phyloP scores from a whole-genome alignment of 176 grass and related monocot species.

The Luzula sylvatica region DNA sequence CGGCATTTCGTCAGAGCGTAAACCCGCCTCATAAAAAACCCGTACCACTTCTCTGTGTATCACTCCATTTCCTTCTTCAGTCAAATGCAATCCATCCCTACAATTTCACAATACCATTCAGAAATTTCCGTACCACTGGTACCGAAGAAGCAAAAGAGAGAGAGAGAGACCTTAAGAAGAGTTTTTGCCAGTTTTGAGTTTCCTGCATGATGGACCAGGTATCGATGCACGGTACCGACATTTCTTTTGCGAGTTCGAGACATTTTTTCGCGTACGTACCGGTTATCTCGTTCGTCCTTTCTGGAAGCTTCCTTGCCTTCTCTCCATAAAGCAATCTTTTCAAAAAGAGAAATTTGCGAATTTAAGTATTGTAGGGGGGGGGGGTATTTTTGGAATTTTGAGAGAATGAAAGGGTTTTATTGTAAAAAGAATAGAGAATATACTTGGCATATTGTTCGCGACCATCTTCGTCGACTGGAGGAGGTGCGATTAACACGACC shows the following conservation, averaged over 20 bases:
- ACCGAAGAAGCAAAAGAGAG: not conserved
- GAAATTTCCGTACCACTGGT: not conserved
- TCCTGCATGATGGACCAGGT: constrained; percentile 83
- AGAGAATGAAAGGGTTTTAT: not conserved
- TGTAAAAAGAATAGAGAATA: constrained; percentile 2
- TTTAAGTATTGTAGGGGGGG: no score
- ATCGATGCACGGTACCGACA: constrained; percentile 56
- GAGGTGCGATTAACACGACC: constrained; percentile 69
- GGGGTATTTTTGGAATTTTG: no score
- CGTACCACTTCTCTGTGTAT: constrained; percentile 51
- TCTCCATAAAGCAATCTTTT: constrained; percentile 53
- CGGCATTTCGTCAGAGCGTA: constrained; percentile 49
- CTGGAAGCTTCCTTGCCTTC: constrained; percentile 44
- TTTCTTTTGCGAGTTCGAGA: constrained; percentile 59
- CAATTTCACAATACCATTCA: constrained; percentile 10
- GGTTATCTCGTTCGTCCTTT: constrained; percentile 84
- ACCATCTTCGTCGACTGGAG: constrained; percentile 67
- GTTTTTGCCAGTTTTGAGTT: constrained; percentile 45
- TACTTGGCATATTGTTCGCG: constrained; percentile 69
- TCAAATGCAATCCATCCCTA: constrained; percentile 73
- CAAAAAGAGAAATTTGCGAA: not conserved
- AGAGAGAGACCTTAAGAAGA: constrained; percentile 48
- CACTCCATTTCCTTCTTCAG: constrained; percentile 57
- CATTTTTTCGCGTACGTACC: constrained; percentile 60
- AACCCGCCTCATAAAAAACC: constrained; percentile 30